Percentiles rank a stretch among this genome's conserved stretches.
phyloP scores from a whole-genome alignment of 768 basidiomycete species.

The Agaricus subrufescens region DNA sequence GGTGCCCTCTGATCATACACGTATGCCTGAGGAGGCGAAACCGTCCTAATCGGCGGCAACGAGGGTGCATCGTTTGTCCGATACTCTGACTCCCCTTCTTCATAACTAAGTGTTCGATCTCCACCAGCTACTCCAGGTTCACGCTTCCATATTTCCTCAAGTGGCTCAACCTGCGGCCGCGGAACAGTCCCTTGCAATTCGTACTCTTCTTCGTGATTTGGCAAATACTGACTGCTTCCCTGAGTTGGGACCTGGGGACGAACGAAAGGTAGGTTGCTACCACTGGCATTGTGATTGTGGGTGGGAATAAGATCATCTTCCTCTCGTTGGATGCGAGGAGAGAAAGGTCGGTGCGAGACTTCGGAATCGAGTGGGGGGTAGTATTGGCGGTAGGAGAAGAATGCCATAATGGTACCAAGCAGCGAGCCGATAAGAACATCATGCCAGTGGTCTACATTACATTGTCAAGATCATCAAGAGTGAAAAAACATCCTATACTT shows the following conservation, averaged over 20 bases:
- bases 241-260: constrained; percentile 11
- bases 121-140: constrained; percentile 1
- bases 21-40: constrained; percentile 1
- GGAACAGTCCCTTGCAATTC: constrained; percentile 26
- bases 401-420: constrained; percentile 68
- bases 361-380: constrained; percentile 68
- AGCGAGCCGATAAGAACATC: constrained; percentile 81
- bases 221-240: background rate
- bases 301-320: constrained; percentile 40
- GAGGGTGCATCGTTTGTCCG: background rate
- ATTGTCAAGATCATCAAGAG: background rate
- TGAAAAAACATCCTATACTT: constrained; percentile 20
- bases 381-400: constrained; percentile 80
- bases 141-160: constrained; percentile 11
- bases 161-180: constrained; percentile 17
- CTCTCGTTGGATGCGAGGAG: constrained; percentile 56
- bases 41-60: background rate
- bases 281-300: constrained; percentile 13
- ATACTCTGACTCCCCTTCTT: background rate
- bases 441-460: constrained; percentile 66
- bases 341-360: constrained; percentile 63
- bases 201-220: constrained; percentile 18
- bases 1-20: background rate
- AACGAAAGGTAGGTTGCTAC: background rate
- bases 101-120: background rate